phyloP scores from a whole-genome alignment of 495 filamentous ascomycete genomes.

The Viridothelium virens region DNA sequence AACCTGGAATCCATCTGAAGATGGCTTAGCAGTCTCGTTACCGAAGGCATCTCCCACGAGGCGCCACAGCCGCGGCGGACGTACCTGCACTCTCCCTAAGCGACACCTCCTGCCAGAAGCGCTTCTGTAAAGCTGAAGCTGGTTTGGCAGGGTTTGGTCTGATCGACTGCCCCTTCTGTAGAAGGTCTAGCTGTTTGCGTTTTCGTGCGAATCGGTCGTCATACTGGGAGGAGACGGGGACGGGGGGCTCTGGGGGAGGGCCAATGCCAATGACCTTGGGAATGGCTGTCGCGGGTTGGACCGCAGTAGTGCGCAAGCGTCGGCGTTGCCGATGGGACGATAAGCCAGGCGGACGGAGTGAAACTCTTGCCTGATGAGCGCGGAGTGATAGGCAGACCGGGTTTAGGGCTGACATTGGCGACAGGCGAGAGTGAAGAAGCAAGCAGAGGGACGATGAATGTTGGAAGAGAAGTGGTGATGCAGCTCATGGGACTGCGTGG shows the following conservation, averaged over 20 bases:
- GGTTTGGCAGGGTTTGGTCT: slow-evolving; percentile 38
- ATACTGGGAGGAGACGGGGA: slow-evolving; percentile 48
- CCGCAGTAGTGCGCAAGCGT: slow-evolving; percentile 48
- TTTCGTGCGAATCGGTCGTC: slow-evolving; percentile 46
- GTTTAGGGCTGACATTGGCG: neutral
- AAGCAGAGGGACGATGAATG: neutral
- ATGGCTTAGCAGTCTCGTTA: neutral
- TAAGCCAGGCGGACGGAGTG: neutral
- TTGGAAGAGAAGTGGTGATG: neutral
- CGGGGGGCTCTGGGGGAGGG: slow-evolving; percentile 72
- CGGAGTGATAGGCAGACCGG: neutral
- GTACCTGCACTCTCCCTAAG: slow-evolving; percentile 51
- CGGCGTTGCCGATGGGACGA: neutral
- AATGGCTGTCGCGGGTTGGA: slow-evolving; percentile 49
- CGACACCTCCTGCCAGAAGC: slow-evolving; percentile 78
- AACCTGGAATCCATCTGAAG: slow-evolving; percentile 57
- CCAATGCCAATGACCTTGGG: slow-evolving; percentile 67
- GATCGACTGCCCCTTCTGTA: slow-evolving; percentile 43
- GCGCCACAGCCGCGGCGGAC: slow-evolving; percentile 15
- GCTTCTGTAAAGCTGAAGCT: slow-evolving; percentile 49
- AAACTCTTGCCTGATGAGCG: neutral
- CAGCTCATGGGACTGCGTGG: too few relatives aligned
- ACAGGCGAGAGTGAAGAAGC: neutral
- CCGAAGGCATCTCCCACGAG: neutral
- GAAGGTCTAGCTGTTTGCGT: slow-evolving; percentile 47